These are phyloP conservation scores for Kodamaea neixiangensis DNA, from an alignment of 805 yeast genomes.

Conservation along the genomic window DNA sequence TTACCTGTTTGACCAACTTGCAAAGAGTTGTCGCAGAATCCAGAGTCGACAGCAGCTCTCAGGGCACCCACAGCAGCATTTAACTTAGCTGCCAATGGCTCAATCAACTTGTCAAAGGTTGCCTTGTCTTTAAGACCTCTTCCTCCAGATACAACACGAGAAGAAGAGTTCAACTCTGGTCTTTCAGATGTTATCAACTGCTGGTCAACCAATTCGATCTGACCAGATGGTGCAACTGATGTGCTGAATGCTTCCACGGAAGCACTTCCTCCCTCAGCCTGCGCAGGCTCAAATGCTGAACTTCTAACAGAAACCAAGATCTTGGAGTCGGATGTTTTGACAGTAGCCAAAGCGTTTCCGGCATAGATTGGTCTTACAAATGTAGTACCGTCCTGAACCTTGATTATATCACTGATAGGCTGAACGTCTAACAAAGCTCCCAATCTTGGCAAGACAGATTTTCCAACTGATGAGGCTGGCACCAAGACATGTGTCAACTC, in stretches of 20 bases:
- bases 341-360: constrained; percentile 88
- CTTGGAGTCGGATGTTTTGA: constrained; percentile 64
- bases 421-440: constrained; percentile 85
- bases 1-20: constrained; percentile 99
- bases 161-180: constrained; percentile 88
- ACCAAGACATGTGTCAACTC: constrained; percentile 71
- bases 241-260: constrained; percentile 49
- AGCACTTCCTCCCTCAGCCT: constrained; percentile 34
- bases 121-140: constrained; percentile 91
- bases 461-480: constrained; percentile 86
- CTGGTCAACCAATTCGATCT: constrained; percentile 71
- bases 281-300: constrained; percentile 67
- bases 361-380: constrained; percentile 95
- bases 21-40: constrained; percentile 91
- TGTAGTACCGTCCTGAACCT: constrained; percentile 64
- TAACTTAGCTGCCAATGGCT: constrained; percentile 81
- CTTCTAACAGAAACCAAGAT: constrained; percentile 79
- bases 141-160: constrained; percentile 86
- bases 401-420: constrained; percentile 81
- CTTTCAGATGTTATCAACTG: constrained; percentile 75
- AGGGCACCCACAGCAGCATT: constrained; percentile 97
- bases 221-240: constrained; percentile 30
- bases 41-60: constrained; percentile 96
- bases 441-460: constrained; percentile 80
- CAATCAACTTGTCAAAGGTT: constrained; percentile 72